A percentile compares a stretch with the other conserved stretches of the same genome.
Conservation (phyloP, 495 filamentous ascomycete genomes). For the Lichenothelia convexa region DNA sequence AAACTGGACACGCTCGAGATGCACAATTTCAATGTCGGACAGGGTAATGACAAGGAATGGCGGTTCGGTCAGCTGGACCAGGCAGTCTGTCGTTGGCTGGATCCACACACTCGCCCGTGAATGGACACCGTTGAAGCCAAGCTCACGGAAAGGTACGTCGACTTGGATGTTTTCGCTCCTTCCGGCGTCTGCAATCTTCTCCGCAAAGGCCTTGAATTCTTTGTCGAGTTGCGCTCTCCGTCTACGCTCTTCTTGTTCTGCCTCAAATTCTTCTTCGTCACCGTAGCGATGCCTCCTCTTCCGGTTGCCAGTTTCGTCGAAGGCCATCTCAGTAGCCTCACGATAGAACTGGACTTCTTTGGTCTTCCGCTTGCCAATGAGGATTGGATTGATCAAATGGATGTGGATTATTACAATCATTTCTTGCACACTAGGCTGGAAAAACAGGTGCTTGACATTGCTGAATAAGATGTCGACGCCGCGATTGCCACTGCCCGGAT, state of each 20-base stretch:
- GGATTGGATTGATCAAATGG: conserved; percentile 92
- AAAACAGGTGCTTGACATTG: conserved; percentile 97
- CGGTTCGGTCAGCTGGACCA: conserved; percentile 95
- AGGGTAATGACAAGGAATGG: conserved; percentile 91
- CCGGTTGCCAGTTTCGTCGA: conserved; percentile 95
- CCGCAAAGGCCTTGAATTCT: conserved; percentile 90
- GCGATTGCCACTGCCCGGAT: conserved; percentile 57
- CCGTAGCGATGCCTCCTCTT: conserved; percentile 97
- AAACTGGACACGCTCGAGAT: conserved; percentile 88
- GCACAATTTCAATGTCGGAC: conserved; percentile 89
- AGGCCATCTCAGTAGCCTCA: conserved; percentile 95
- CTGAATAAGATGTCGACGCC: conserved; percentile 95
- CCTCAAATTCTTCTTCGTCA: conserved; percentile 97
- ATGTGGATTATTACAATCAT: conserved; percentile 96
- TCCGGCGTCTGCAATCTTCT: conserved; percentile 87
- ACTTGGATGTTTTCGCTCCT: conserved; percentile 63
- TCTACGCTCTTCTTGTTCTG: conserved; percentile 90
- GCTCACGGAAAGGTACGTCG: conserved; percentile 90
- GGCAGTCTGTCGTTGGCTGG: conserved; percentile 89
- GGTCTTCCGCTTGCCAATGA: conserved; percentile 97
- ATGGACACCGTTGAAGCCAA: conserved; percentile 92
- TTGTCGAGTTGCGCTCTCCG: conserved; percentile 81
- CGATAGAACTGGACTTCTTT: conserved; percentile 97
- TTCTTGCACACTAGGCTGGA: conserved; percentile 91
- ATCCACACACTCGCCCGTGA: conserved; percentile 86